Evolutionary conservation across 306 rosid species (phyloP).

Genomic region (Rosa persica): DNA sequence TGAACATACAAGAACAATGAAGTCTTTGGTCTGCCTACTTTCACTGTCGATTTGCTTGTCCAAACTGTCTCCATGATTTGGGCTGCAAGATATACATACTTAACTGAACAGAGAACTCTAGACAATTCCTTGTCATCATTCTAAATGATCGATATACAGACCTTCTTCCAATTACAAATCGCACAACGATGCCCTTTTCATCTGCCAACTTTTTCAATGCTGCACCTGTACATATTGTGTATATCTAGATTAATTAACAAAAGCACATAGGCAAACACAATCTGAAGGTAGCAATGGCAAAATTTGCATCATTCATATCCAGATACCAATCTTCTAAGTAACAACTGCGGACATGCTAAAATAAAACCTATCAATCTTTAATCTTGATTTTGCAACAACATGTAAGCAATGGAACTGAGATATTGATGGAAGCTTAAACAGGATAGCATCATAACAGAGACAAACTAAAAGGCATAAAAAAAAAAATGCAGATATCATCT

Average conservation of each 20-base stretch:
- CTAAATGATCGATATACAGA: slow-evolving; percentile 33
- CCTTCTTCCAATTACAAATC: slow-evolving; percentile 75
- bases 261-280: background rate
- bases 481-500: slow-evolving; percentile 6
- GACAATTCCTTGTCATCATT: slow-evolving; percentile 26
- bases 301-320: background rate
- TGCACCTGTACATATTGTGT: slow-evolving; percentile 41
- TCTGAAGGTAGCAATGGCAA: slow-evolving; percentile 16
- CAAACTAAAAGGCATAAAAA: slow-evolving; percentile 10
- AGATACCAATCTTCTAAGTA: background rate
- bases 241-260: background rate
- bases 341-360: background rate
- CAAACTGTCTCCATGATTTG: slow-evolving; percentile 65
- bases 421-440: background rate
- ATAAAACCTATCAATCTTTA: background rate
- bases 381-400: slow-evolving; percentile 1
- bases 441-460: slow-evolving; percentile 6
- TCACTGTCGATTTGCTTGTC: slow-evolving; percentile 60
- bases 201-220: slow-evolving; percentile 40
- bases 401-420: background rate
- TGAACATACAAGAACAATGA: slow-evolving; percentile 64
- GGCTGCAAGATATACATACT: slow-evolving; percentile 49
- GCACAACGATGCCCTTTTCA: slow-evolving; percentile 53
- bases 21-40: slow-evolving; percentile 56
- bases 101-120: slow-evolving; percentile 26